phyloP scores from a whole-genome alignment of 75 land plant genomes.

The Selaginella moellendorffii region DNA sequence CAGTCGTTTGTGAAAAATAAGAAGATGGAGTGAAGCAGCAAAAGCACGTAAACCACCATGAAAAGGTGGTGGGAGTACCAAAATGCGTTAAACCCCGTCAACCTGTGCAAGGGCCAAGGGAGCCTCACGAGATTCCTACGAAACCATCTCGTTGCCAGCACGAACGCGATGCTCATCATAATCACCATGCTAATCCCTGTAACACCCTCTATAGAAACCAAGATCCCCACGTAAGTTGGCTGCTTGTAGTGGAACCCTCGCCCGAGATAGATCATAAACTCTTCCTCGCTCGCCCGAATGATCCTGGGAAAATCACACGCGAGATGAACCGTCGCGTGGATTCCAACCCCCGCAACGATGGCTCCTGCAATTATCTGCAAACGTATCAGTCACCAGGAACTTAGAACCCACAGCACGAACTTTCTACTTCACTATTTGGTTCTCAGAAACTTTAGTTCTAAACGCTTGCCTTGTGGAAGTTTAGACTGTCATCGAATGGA shows the following conservation, averaged over 20 bases:
- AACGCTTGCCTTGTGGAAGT: slow-evolving; percentile 3
- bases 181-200: slow-evolving; percentile 1
- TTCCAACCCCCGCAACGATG: background rate
- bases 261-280: background rate
- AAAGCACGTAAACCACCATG: slow-evolving; percentile 38
- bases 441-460: background rate
- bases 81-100: slow-evolving; percentile 79
- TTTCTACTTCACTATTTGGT: background rate
- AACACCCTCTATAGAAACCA: background rate
- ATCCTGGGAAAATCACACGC: slow-evolving; percentile 4
- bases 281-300: background rate
- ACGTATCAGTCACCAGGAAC: background rate
- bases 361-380: slow-evolving; percentile 5
- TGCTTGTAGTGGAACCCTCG: slow-evolving; percentile 11
- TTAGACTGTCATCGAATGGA: background rate
- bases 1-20: slow-evolving; percentile 35
- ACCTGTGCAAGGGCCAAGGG: slow-evolving; percentile 37
- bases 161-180: slow-evolving; percentile 25
- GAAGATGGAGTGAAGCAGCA: slow-evolving; percentile 44
- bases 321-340: background rate
- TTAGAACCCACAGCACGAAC: background rate
- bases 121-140: slow-evolving; percentile 57
- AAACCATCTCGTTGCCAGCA: slow-evolving; percentile 49
- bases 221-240: slow-evolving; percentile 12
- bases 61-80: slow-evolving; percentile 84